Evolutionary conservation across 2,329 filamentous ascomycete species (phyloP).

Genomic region (Didymella lethalis): DNA sequence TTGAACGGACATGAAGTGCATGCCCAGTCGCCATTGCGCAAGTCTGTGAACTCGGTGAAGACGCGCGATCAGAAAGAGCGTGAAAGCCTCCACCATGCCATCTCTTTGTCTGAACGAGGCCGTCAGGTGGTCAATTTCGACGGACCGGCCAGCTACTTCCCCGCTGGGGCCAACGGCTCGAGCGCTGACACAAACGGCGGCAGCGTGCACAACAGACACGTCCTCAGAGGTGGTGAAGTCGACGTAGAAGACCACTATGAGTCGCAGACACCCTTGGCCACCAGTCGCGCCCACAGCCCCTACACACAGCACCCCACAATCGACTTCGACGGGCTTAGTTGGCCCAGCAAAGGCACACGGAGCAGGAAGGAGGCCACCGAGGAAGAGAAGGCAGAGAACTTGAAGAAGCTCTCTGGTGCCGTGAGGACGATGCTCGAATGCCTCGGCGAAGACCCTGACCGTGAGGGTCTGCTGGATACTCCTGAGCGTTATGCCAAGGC

Average conservation of each 20-base stretch:
- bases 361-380: constrained; percentile 66
- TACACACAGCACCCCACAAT: constrained; percentile 61
- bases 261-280: constrained; percentile 61
- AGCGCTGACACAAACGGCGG: constrained; percentile 26
- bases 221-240: constrained; percentile 36
- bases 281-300: constrained; percentile 60
- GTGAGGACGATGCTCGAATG: constrained; percentile 71
- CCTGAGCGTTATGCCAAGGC: constrained; percentile 93
- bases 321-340: constrained; percentile 64
- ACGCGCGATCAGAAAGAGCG: constrained; percentile 60
- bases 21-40: constrained; percentile 58
- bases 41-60: constrained; percentile 55
- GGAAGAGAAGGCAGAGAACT: constrained; percentile 64
- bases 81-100: constrained; percentile 66
- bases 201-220: constrained; percentile 26
- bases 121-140: constrained; percentile 58
- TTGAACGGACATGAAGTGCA: constrained; percentile 55
- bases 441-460: constrained; percentile 70
- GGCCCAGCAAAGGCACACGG: constrained; percentile 69
- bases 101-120: constrained; percentile 63
- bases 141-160: constrained; percentile 43
- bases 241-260: constrained; percentile 63
- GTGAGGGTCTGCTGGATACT: constrained; percentile 69
- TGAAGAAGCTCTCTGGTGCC: constrained; percentile 68
- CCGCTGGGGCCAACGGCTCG: constrained; percentile 27